A percentile compares a stretch with the other conserved stretches of the same genome.
phyloP scores from a whole-genome alignment of 257 asterid genomes.

The Solanum bulbocastanum region DNA sequence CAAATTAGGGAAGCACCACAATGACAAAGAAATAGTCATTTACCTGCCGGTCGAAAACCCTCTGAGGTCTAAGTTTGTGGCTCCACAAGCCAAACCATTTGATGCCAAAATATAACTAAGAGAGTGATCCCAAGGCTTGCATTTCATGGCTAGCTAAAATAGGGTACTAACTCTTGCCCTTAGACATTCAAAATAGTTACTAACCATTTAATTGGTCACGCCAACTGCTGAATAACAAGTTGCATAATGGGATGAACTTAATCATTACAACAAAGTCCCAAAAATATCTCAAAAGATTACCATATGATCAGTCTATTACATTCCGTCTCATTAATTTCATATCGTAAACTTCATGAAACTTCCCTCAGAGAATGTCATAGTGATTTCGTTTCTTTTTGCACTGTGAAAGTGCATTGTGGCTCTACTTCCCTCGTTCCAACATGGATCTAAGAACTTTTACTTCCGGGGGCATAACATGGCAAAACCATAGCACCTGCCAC shows the following conservation, averaged over 20 bases:
- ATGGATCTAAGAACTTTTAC: neutral
- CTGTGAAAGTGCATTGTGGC: conserved; percentile 13
- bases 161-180: neutral
- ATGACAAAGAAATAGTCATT: too few species aligned
- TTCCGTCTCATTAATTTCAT: neutral
- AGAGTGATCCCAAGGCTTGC: neutral
- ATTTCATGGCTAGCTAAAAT: neutral
- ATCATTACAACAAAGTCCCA: neutral
- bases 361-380: neutral
- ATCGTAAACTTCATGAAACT: neutral
- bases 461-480: neutral
- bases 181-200: neutral
- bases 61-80: too few species aligned
- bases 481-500: neutral
- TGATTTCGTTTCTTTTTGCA: neutral
- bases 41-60: too few species aligned
- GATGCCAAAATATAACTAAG: neutral
- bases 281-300: neutral
- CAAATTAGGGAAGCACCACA: too few species aligned
- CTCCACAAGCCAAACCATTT: neutral
- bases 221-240: neutral
- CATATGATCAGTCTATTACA: neutral
- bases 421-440: neutral
- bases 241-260: neutral
- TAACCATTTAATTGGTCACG: neutral